Evolutionary conservation across 1,139 yeast genomes (phyloP).

Genomic region (Ogataea hybrid): DNA sequence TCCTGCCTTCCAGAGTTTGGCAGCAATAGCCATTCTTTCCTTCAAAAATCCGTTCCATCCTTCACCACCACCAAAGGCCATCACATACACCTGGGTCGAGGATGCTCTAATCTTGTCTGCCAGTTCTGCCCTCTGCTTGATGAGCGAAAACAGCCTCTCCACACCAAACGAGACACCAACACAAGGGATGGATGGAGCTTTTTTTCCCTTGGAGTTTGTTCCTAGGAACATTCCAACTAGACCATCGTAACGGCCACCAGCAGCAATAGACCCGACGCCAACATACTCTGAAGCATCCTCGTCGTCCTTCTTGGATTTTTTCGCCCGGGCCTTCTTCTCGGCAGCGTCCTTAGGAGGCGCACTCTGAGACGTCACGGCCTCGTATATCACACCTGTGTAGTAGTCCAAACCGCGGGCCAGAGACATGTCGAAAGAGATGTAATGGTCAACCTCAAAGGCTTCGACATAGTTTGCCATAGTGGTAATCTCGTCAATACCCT

Average conservation of each 20-base stretch:
- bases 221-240: slow-evolving; percentile 94
- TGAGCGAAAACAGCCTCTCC: slow-evolving; percentile 87
- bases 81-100: slow-evolving; percentile 87
- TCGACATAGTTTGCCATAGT: slow-evolving; percentile 72
- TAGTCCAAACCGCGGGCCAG: slow-evolving; percentile 97
- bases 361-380: slow-evolving; percentile 90
- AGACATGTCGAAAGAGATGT: slow-evolving; percentile 83
- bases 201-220: slow-evolving; percentile 63
- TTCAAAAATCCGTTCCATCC: slow-evolving; percentile 90
- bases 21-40: slow-evolving; percentile 86
- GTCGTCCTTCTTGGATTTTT: slow-evolving; percentile 43
- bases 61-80: slow-evolving; percentile 99
- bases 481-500: slow-evolving; percentile 80
- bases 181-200: slow-evolving; percentile 82
- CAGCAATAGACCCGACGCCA: slow-evolving; percentile 98
- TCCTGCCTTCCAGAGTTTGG: slow-evolving; percentile 82
- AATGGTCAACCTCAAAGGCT: slow-evolving; percentile 67
- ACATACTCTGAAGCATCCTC: slow-evolving; percentile 97
- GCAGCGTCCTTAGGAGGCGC: slow-evolving; percentile 87
- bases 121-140: slow-evolving; percentile 67
- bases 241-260: slow-evolving; percentile 97
- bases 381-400: slow-evolving; percentile 94
- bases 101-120: slow-evolving; percentile 67
- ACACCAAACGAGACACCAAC: slow-evolving; percentile 97
- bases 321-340: slow-evolving; percentile 57